These are phyloP conservation scores for Euclidium syriacum DNA, from an alignment of 345 rosid genomes.

Conservation along the genomic window DNA sequence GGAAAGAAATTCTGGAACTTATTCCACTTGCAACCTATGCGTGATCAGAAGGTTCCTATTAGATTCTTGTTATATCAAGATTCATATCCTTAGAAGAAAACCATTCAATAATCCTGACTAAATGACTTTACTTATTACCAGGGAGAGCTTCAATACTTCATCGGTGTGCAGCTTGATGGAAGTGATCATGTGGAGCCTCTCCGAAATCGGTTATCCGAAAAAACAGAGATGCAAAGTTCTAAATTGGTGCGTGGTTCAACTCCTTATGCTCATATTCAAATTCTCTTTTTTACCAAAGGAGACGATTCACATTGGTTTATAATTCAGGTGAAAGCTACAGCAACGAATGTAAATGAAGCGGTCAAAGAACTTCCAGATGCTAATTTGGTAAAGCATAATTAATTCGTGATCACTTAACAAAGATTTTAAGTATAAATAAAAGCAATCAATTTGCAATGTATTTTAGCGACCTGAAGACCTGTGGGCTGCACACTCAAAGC, in stretches of 20 bases:
- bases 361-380: slow-evolving; percentile 98
- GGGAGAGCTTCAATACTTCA: slow-evolving; percentile 99
- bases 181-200: slow-evolving; percentile 91
- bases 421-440: slow-evolving; percentile 3
- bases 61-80: not conserved
- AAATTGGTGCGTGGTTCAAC: slow-evolving; percentile 51
- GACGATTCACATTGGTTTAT: not conserved
- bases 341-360: slow-evolving; percentile 95
- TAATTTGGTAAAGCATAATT: slow-evolving; percentile 85
- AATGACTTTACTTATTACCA: slow-evolving; percentile 26
- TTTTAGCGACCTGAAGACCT: slow-evolving; percentile 88
- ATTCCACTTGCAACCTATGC: slow-evolving; percentile 98
- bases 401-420: slow-evolving; percentile 1
- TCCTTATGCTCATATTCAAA: not conserved
- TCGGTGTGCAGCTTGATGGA: slow-evolving; percentile 98
- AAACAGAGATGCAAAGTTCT: slow-evolving; percentile 62
- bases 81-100: not conserved
- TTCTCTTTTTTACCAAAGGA: not conserved
- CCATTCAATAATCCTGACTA: slow-evolving; percentile 10
- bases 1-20: slow-evolving; percentile 99
- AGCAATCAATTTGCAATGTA: slow-evolving; percentile 20
- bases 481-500: slow-evolving; percentile 82
- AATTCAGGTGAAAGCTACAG: slow-evolving; percentile 89
- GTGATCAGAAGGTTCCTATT: slow-evolving; percentile 70
- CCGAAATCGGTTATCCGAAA: slow-evolving; percentile 72